Base-by-base conservation (phyloP, 1,284 basidiomycete species). In the Baeospora myosura region DNA sequence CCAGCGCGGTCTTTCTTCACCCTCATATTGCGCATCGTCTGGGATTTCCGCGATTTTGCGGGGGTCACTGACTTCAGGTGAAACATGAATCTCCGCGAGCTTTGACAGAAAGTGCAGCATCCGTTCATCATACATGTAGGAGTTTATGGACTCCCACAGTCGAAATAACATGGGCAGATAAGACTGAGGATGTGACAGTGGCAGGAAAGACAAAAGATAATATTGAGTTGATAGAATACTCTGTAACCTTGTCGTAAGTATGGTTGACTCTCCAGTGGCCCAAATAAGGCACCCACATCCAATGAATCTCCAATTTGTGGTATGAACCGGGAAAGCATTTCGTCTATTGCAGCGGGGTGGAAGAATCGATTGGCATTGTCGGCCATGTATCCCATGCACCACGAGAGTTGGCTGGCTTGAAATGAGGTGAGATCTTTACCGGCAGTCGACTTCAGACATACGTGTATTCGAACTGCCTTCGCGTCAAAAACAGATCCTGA, bases 351-450 rank as follows among this genome's bases (percentile, higher is more conserved):
- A 40, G 81, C 76, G 6, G 93, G 88, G 52, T 93, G 84, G 64
- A 94, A 98, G 72, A 97, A 97, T 33, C 88, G 73, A 51, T 88
- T 82, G 29, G 80, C 75, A 51, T 74, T 75, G 50, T 91, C 85
- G 25, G 91, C 88, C 46, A 97, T 74, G 57, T 87, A 89, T 20
- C 91, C 84, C 69, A 92, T 84, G 47, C 76, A 85, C 69, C 78
- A 85, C n/a, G 84, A 77, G 17, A 87, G 67, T 65, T 84, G 83
- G 47, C 84, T 88, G 43, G 11, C 21, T n/a, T 38, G 16, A 39
- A 17, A 29, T 12, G 3, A 23, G 29, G 17, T 39, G 28, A 34
- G 36, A 25, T 47, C 40, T 44, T 38, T 30, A 40, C 11, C 16
- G 20, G 39, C 35, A 22, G 47, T 29, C 3, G 34, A 35, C 29